Evolutionary conservation across 306 rosid genomes (phyloP).

Genomic region (Ceratonia siliqua): DNA sequence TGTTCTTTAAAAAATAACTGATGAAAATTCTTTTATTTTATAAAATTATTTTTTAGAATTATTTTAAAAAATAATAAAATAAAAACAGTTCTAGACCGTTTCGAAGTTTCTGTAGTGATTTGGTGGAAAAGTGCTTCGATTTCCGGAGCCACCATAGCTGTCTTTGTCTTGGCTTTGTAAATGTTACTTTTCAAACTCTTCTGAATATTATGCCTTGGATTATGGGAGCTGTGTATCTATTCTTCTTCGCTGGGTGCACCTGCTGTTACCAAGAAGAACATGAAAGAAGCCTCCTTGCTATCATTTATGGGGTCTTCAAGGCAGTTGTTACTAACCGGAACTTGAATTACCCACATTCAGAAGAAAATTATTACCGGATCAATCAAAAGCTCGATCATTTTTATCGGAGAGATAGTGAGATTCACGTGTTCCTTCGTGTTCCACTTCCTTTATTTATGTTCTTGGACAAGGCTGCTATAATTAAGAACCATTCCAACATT

Average conservation of each 20-base stretch:
- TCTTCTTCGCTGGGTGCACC: not conserved
- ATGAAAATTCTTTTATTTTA: no score
- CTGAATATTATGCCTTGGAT: no score
- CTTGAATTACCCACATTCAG: not conserved
- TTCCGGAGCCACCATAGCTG: fast-evolving
- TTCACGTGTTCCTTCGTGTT: not conserved
- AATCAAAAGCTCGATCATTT: not conserved
- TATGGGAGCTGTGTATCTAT: not conserved
- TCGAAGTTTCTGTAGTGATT: no score
- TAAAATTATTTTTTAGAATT: no score
- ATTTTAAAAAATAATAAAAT: no score
- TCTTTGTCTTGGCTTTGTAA: no score
- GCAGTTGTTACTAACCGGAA: not conserved
- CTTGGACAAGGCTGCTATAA: not conserved
- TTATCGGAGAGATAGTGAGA: not conserved
- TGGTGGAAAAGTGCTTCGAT: not conserved
- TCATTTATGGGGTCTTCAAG: not conserved
- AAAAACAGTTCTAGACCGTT: no score
- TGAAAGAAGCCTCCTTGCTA: not conserved
- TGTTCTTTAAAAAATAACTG: no score
- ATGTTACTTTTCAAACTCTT: fast-evolving
- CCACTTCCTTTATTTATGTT: not conserved
- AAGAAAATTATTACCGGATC: not conserved
- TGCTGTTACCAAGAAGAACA: not conserved
- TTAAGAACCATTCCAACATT: not conserved